phyloP scores from a whole-genome alignment of 805 yeast genomes.

The Saccharomycopsis fodiens region DNA sequence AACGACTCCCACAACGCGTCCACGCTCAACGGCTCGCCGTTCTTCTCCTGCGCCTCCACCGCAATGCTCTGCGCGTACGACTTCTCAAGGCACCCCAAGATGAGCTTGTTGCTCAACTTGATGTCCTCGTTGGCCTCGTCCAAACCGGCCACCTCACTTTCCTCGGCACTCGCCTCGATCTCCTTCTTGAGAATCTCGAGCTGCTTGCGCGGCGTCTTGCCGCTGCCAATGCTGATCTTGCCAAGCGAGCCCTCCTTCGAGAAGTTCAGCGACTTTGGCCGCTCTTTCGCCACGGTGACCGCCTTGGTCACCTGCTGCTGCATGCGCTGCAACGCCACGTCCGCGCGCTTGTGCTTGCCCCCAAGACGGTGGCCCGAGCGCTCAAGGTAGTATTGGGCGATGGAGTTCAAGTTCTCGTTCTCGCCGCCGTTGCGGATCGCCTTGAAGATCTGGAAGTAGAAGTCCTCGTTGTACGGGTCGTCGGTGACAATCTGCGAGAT shows the following conservation, averaged over 20 bases:
- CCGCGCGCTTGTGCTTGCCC: constrained; percentile 77
- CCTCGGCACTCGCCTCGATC: constrained; percentile 31
- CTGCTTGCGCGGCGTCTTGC: constrained; percentile 84
- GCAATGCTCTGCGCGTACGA: constrained; percentile 71
- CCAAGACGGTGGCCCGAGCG: constrained; percentile 88
- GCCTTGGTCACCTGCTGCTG: constrained; percentile 97
- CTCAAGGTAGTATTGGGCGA: constrained; percentile 87
- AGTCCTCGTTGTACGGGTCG: constrained; percentile 95
- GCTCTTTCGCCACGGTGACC: constrained; percentile 88
- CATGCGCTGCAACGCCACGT: constrained; percentile 91
- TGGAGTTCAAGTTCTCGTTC: constrained; percentile 58
- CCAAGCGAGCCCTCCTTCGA: constrained; percentile 78
- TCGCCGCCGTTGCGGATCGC: constrained; percentile 55
- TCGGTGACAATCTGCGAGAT: constrained; percentile 93
- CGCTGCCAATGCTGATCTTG: constrained; percentile 67
- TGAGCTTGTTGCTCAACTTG: constrained; percentile 37
- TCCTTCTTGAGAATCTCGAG: constrained; percentile 55
- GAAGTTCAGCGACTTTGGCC: constrained; percentile 59
- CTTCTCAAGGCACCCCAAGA: constrained; percentile 65
- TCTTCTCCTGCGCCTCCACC: constrained; percentile 69
- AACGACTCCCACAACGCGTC: constrained; percentile 68
- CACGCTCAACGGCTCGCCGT: constrained; percentile 39
- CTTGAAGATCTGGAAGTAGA: constrained; percentile 88
- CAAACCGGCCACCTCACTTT: constrained; percentile 22
- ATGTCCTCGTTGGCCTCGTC: constrained; percentile 22